Conservation (phyloP, 1,139 yeast species). For the Suzukiozyma palmioleophila region DNA sequence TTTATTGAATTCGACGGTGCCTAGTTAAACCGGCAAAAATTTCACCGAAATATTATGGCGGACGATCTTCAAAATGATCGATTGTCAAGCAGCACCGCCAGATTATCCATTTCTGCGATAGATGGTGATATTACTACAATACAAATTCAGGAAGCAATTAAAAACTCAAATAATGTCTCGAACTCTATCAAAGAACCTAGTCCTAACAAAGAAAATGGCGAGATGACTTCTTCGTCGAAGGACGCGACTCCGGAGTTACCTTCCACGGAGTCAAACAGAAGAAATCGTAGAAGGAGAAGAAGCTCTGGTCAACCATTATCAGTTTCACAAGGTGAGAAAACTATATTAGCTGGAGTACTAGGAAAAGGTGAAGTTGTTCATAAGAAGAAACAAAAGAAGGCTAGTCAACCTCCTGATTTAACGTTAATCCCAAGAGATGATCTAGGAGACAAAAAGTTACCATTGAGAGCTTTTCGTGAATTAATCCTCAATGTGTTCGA, state of each 20-base stretch:
- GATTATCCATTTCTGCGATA: slow-evolving; percentile 23
- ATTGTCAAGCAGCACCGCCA: slow-evolving; percentile 20
- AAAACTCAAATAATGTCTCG: slow-evolving; percentile 11
- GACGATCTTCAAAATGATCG: slow-evolving; percentile 13
- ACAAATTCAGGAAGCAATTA: slow-evolving; percentile 10
- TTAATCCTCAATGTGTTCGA: slow-evolving; percentile 44
- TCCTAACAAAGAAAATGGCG: slow-evolving; percentile 10
- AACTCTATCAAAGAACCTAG: not conserved
- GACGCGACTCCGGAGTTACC: too few species aligned
- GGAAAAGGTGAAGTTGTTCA: slow-evolving; percentile 21
- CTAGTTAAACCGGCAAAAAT: too few species aligned
- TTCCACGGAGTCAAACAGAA: too few species aligned
- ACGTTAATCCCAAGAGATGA: slow-evolving; percentile 10
- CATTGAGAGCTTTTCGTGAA: slow-evolving; percentile 47
- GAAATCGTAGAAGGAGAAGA: slow-evolving; percentile 34
- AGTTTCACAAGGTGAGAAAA: too few species aligned
- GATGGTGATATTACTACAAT: slow-evolving; percentile 19
- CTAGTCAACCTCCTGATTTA: slow-evolving; percentile 26
- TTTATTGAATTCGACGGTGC: too few species aligned
- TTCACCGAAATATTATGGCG: not conserved
- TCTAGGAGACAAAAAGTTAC: slow-evolving; percentile 19
- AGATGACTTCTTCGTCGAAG: not conserved
- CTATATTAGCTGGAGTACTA: too few species aligned
- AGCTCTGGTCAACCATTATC: slow-evolving; percentile 28
- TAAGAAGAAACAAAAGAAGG: slow-evolving; percentile 31